Base-by-base conservation (phyloP, 495 filamentous ascomycete genomes). In the Penicillium malachiteum region DNA sequence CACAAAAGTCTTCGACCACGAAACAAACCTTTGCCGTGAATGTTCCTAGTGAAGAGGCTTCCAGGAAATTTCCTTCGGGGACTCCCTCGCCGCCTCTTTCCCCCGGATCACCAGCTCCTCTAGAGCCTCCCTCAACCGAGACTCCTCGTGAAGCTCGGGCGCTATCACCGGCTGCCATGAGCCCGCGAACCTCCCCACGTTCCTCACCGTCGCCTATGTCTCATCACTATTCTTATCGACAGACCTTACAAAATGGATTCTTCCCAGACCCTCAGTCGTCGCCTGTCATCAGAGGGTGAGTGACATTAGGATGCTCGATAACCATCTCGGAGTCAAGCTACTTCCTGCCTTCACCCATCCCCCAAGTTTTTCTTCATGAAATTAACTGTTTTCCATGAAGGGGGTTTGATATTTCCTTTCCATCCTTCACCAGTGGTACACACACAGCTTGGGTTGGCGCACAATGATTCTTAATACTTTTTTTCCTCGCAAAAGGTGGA, bases 261-360 rank as follows among this genome's bases (percentile, higher is more conserved):
- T 65, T 81, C 45, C 68, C 66, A 46, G 76, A 78, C 54, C 57
- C 73, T 40, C 75, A 77, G 54, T 67, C 74, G 14, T 76, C 77
- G 8, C 71, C 77, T 47, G 69, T 72, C 31, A 80, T 81, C 50
- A 72, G 67, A 60, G 76, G 78, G 49, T 80, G 64, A 71, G 54
- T 62, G 42, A 58, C 51, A 54, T 51, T 16, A 42, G 48, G 48
- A 48, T 42, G 55, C 54, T 60, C 45, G 33, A 64, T 51, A 47
- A 57, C 50, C 55, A 40, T 48, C 30, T 34, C 38, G 47, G 49
- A 58, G 38, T 50, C 50, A 42, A 56, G 48, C 55, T 59, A 41
- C 46, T 46, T 47, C 35, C 14, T 50, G 57, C 54, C n/a, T 46
- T 45, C 16, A 21, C 38, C 32, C 42, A 56, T 37, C 17, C 42